Evolutionary conservation across 352 stramenopile species (phyloP), one percentile per base, ranked within the genome.

Genomic region (Phytophthora nicotianae): DNA sequence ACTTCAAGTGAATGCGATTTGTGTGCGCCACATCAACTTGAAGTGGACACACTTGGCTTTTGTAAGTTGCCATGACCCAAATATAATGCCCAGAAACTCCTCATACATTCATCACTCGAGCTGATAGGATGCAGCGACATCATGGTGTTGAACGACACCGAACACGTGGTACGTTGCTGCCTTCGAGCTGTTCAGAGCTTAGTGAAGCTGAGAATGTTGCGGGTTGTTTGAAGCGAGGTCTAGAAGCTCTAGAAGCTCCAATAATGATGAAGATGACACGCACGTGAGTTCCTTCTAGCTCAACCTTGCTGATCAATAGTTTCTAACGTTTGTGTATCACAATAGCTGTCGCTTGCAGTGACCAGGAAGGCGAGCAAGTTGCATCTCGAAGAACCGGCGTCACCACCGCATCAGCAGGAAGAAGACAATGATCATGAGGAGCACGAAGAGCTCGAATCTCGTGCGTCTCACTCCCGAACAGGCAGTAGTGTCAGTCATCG

Each of bases 311-410:
- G 40, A 37, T 53, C 46, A 19, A 63, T 53, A 42, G 17, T 26
- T n/a, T 19, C 20, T 71, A 17, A 62, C 7, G 1, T 49, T 5
- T 47, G 16, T 52, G 0, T 26, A 23, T 35, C 58, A n/a, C 52
- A 50, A 41, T 62, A 74, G 65, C 19, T 62, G 14, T 49, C 54
- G 5, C 23, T 43, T 55, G 42, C 47, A 49, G 35, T 62, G 21
- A 17, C 10, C 4, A 65, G 58, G 8, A 79, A 74, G 26, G 50
- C 48, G 26, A 50, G 70, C 13, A 66, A 74, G 27, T 46, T 88
- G 45, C 59, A 85, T n/a, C 50, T 88, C 16, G 69, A 90, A 5
- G 68, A 86, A 16, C 75, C 77, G n/a, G 68, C 57, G 32, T 45
- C 68, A 5, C 78, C 75, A 0, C 27, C 68, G 11, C 83, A 88